Conservation (phyloP, 192 early-diverging fungal genomes). For the Coemansia sp. region DNA sequence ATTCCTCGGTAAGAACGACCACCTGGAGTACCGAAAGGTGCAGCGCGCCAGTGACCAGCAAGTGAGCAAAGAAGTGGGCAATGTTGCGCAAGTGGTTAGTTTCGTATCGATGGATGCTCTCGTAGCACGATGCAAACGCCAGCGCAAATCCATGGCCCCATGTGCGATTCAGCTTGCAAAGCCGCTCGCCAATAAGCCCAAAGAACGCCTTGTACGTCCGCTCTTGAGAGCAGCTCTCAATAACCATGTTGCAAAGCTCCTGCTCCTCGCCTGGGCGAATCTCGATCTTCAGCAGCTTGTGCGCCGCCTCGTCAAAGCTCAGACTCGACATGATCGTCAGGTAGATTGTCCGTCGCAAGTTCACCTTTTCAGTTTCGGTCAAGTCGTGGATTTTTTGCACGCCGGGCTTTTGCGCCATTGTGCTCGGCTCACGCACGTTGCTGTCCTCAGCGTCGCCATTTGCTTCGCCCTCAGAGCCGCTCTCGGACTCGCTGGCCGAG, state of each 20-base stretch:
- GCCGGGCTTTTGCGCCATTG: conserved; percentile 20
- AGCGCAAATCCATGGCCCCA: conserved; percentile 82
- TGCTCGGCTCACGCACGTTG: conserved; percentile 10
- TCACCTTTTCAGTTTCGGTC: conserved; percentile 88
- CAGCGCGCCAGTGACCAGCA: conserved; percentile 81
- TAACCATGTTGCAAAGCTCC: conserved; percentile 94
- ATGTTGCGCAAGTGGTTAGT: conserved; percentile 92
- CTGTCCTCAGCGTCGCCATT: conserved; percentile 55
- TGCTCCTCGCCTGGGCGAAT: conserved; percentile 85
- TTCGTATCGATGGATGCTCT: conserved; percentile 91
- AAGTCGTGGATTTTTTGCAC: conserved; percentile 73
- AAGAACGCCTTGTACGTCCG: conserved; percentile 93
- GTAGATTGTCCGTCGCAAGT: conserved; percentile 89
- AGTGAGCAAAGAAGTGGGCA: conserved; percentile 88
- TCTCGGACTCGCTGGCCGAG: conserved; percentile 55
- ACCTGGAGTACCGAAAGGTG: conserved; percentile 79
- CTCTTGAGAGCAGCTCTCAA: conserved; percentile 96
- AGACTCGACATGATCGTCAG: conserved; percentile 93
- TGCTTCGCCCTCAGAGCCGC: conserved; percentile 30
- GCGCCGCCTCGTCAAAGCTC: conserved; percentile 93
- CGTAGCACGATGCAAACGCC: conserved; percentile 81
- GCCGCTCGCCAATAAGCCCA: conserved; percentile 91
- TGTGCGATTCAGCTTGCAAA: conserved; percentile 76
- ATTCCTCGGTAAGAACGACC: conserved; percentile 87
- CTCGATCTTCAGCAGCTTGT: conserved; percentile 89